A percentile compares a stretch with the other conserved stretches of the same genome.
These are phyloP conservation scores for Boletellus deceptivus DNA, from an alignment of 1,284 basidiomycete genomes.

Conservation along the genomic window DNA sequence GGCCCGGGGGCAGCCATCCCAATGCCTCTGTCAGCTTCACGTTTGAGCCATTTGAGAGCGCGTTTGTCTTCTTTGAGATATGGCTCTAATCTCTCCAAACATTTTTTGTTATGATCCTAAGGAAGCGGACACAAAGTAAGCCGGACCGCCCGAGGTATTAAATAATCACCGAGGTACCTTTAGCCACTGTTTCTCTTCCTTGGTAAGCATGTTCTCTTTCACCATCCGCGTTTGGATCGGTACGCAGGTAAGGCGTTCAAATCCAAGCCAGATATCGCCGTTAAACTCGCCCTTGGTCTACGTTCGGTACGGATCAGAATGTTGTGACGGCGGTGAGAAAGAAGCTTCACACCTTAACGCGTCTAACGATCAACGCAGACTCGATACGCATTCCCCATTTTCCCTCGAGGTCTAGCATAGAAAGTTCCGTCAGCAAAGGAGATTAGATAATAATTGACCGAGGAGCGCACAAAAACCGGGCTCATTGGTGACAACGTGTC, in stretches of 20 bases:
- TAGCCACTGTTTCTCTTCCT: constrained; percentile 87
- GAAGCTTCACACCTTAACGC: constrained; percentile 53
- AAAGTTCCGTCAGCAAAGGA: constrained; percentile 11
- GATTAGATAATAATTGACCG: constrained; percentile 14
- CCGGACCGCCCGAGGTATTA: neutral
- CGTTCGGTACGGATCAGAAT: constrained; percentile 10
- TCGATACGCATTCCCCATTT: constrained; percentile 91
- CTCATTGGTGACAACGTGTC: constrained; percentile 87
- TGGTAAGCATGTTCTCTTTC: constrained; percentile 78
- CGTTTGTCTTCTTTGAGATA: constrained; percentile 76
- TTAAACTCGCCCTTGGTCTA: constrained; percentile 73
- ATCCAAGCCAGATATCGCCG: constrained; percentile 77
- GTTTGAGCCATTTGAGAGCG: constrained; percentile 78
- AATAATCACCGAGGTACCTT: constrained; percentile 50
- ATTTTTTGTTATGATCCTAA: constrained; percentile 83
- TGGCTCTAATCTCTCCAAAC: constrained; percentile 69
- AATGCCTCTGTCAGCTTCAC: constrained; percentile 69
- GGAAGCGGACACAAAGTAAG: constrained; percentile 5
- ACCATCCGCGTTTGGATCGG: constrained; percentile 94
- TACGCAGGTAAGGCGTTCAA: constrained; percentile 87
- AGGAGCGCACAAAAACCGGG: constrained; percentile 73
- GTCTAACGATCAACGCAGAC: constrained; percentile 72
- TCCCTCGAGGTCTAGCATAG: constrained; percentile 66
- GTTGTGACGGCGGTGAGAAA: constrained; percentile 3
- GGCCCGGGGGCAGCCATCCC: constrained; percentile 59